A percentile compares a stretch with the other conserved stretches of the same genome.
Evolutionary conservation across 2,329 filamentous ascomycete species (phyloP).

Genomic region (Phyllosticta citribraziliensis): DNA sequence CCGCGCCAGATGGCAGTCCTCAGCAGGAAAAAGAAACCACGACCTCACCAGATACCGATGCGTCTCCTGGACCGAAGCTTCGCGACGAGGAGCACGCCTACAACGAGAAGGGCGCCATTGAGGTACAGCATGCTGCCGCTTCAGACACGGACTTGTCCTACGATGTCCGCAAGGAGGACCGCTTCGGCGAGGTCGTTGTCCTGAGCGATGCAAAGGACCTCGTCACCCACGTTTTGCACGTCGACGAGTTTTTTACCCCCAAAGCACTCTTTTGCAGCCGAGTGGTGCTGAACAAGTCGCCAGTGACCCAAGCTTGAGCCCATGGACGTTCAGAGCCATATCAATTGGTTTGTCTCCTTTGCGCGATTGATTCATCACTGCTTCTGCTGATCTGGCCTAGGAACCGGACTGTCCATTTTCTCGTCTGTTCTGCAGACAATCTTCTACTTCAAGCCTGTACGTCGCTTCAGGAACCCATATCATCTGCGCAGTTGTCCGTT

Average conservation of each 20-base stretch:
- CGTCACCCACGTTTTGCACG: not conserved
- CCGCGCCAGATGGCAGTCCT: too few species aligned
- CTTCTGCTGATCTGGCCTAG: not conserved
- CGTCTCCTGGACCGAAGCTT: not conserved
- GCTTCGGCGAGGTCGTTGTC: not conserved
- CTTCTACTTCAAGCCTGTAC: constrained; percentile 37
- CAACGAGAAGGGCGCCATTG: not conserved
- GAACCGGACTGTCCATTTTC: constrained; percentile 9
- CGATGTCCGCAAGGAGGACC: not conserved
- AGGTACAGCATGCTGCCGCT: not conserved
- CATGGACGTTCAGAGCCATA: not conserved
- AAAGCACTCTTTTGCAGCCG: not conserved
- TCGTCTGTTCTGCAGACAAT: constrained; percentile 31
- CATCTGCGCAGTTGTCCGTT: too few species aligned
- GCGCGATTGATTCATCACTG: not conserved
- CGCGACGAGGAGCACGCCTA: not conserved
- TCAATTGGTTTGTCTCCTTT: not conserved
- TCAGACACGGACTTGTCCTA: not conserved
- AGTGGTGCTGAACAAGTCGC: not conserved
- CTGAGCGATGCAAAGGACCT: not conserved
- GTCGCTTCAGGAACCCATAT: not conserved
- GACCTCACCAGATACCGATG: not conserved
- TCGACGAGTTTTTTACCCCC: not conserved
- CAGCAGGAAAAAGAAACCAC: too few species aligned
- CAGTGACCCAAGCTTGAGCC: not conserved